These are phyloP conservation scores for Pseudopithomyces chartarum DNA, from an alignment of 2,329 filamentous ascomycete species.

Conservation along the genomic window DNA sequence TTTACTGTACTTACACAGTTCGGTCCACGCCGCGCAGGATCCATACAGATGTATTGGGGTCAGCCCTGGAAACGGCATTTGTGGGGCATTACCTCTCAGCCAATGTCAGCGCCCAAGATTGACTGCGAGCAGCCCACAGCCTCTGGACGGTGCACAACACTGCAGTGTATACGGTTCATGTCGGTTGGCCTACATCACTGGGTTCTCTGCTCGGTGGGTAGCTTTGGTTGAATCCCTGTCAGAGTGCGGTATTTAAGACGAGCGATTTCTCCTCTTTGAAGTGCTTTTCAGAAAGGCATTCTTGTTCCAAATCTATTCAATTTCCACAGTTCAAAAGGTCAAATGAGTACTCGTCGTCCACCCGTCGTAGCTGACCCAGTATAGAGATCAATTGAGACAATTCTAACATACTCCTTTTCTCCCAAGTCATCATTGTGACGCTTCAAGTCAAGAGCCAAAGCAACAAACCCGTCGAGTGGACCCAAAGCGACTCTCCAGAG, in stretches of 20 bases:
- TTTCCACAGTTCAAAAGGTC: neutral
- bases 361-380: neutral
- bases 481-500: neutral
- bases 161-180: neutral
- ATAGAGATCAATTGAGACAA: neutral
- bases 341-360: slow-evolving; percentile 1
- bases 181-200: neutral
- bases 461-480: neutral
- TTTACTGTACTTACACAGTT: neutral
- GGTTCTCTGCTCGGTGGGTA: neutral
- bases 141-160: neutral
- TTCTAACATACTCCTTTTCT: neutral
- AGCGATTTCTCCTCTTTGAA: neutral
- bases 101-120: neutral
- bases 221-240: neutral
- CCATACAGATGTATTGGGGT: neutral
- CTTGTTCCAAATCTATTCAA: neutral
- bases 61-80: neutral
- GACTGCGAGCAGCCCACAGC: neutral
- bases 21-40: neutral
- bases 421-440: neutral
- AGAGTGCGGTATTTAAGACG: slow-evolving; percentile 1
- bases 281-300: neutral
- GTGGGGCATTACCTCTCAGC: slow-evolving; percentile 1
- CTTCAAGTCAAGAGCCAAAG: neutral